phyloP scores from a whole-genome alignment of 148 eudicot species.

The Hydrangea macrophylla region DNA sequence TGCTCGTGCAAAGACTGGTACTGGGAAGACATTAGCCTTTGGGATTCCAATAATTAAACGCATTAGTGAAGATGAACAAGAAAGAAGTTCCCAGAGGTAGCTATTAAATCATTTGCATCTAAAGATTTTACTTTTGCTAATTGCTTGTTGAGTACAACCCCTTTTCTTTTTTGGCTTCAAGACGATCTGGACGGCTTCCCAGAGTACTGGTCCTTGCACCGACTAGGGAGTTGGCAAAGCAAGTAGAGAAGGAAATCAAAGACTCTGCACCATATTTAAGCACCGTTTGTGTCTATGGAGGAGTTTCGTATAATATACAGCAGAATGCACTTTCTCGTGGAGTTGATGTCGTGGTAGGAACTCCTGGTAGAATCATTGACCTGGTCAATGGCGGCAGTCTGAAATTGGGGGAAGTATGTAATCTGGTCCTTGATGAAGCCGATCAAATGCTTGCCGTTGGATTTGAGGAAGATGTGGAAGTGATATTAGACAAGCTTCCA shows the following conservation, averaged over 20 bases:
- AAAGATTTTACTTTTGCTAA: neutral
- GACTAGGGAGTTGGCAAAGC: constrained; percentile 91
- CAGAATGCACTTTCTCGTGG: constrained; percentile 83
- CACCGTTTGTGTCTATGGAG: constrained; percentile 96
- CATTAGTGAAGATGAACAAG: constrained; percentile 50
- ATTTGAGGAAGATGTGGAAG: constrained; percentile 95
- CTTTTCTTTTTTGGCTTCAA: constrained; percentile 27
- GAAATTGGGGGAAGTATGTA: constrained; percentile 80
- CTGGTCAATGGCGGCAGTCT: constrained; percentile 63
- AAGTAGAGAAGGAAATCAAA: constrained; percentile 93
- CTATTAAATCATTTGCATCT: neutral
- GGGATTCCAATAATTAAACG: constrained; percentile 88
- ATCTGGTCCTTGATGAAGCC: constrained; percentile 93
- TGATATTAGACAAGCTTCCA: constrained; percentile 74
- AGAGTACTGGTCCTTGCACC: constrained; percentile 88
- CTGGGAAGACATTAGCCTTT: constrained; percentile 95
- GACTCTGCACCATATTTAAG: constrained; percentile 93
- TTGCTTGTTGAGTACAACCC: constrained; percentile 1
- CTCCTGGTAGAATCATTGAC: constrained; percentile 96
- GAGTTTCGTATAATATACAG: constrained; percentile 75
- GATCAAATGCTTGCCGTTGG: constrained; percentile 99
- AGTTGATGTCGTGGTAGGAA: constrained; percentile 96
- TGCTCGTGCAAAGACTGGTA: constrained; percentile 98
- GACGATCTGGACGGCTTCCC: constrained; percentile 84
- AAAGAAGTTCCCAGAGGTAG: constrained; percentile 57